These are phyloP conservation scores for Afroboletus lepidellus DNA, from an alignment of 1,284 basidiomycete species.

Conservation along the genomic window DNA sequence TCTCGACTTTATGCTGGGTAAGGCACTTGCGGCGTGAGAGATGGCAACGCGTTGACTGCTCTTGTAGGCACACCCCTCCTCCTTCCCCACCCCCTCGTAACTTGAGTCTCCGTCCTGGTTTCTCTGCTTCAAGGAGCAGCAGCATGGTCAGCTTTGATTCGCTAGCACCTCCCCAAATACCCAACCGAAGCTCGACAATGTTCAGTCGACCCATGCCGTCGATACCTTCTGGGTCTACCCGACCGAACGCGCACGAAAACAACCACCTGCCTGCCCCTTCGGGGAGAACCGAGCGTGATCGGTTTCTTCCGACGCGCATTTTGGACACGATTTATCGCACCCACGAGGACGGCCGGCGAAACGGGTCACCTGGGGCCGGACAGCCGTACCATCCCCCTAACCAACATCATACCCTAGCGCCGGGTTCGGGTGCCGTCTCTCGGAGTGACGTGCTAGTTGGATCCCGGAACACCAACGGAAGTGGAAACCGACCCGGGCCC, in stretches of 20 bases:
- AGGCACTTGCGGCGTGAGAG: not conserved
- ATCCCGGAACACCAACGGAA: constrained; percentile 8
- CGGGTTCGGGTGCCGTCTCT: constrained; percentile 1
- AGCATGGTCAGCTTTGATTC: constrained; percentile 7
- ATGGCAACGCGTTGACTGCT: constrained; percentile 5
- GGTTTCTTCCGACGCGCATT: constrained; percentile 25
- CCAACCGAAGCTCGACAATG: constrained; percentile 14
- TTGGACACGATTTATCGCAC: constrained; percentile 26
- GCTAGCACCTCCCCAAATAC: constrained; percentile 8
- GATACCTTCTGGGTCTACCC: constrained; percentile 7
- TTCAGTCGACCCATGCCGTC: constrained; percentile 12
- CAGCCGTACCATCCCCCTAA: constrained; percentile 11
- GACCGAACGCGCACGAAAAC: constrained; percentile 17
- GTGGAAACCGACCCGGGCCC: constrained; percentile 6
- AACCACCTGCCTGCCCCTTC: constrained; percentile 10
- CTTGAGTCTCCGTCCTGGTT: constrained; percentile 16
- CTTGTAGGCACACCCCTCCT: constrained; percentile 25
- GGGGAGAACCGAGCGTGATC: constrained; percentile 27
- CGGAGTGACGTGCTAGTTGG: constrained; percentile 9
- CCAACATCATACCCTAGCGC: constrained; percentile 2
- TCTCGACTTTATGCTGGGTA: constrained; percentile 28
- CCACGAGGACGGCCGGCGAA: constrained; percentile 25
- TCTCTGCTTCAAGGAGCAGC: constrained; percentile 19
- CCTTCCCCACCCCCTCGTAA: constrained; percentile 24
- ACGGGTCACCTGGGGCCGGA: constrained; percentile 3